Evolutionary conservation across 495 filamentous ascomycete genomes (phyloP), one percentile per base, ranked within the genome.

Genomic region (Aspergillus haitiensis): DNA sequence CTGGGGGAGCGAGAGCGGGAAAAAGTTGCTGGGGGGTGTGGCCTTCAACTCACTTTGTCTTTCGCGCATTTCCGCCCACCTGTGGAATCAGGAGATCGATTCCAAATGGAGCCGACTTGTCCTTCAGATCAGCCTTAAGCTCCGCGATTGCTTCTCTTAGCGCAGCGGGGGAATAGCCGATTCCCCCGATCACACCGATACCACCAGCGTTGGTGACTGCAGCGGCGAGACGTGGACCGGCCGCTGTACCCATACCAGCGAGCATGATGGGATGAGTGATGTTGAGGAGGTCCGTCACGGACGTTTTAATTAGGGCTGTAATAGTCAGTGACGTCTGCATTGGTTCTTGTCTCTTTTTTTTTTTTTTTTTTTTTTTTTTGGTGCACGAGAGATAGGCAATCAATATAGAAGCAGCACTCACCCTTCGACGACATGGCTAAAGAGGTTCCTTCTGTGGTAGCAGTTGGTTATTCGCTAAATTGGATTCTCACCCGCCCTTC

Each of bases 191-290:
- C 62, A 98, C 94, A 76, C 94, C 94, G 59, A 98, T 79, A 67
- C 94, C 94, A 61, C 94, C 94, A 34, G 94, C 94, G 77, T 98
- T 97, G 58, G 93, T 95, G 64, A 98, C 94, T 6, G 94, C 94
- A 16, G 94, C 94, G 40, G 94, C 94, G 68, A 98, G 86, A 82
- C 92, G 95, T 42, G 94, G 94, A 47, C 94, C 94, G 47, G 94
- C 94, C 44, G 94, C 93, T 56, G 97, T 93, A 81, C 97, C 97
- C 94, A 98, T 98, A 67, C 94, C 94, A 60, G 94, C 94, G 58
- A 98, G 86, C 68, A 97, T 80, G 70, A 98, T 79, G 18, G 94
- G 94, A 77, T 98, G 93, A 66, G 96, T 91, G 82, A 98, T 97
- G 81, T 88, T 88, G 75, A 98, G 87, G 61, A 96, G 88, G 82